phyloP scores from a whole-genome alignment of 306 rosid genomes.

The Citrullus mucosospermus region DNA sequence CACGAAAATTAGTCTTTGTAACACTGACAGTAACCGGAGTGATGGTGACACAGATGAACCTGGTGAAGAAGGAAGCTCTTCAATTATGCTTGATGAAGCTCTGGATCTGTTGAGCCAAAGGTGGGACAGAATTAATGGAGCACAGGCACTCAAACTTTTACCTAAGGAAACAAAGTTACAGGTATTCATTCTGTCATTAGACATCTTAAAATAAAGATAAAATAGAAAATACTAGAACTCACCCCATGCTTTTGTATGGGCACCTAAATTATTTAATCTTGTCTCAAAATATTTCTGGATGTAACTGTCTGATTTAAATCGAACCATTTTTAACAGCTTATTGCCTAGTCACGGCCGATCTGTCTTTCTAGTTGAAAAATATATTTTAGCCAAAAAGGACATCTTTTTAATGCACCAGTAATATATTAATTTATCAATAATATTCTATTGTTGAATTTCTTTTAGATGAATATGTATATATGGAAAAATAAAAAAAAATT shows the following conservation, averaged over 20 bases:
- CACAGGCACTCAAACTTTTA: constrained; percentile 87
- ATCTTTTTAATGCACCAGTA: not conserved
- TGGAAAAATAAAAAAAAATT: too few relatives aligned
- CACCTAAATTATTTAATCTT: not conserved
- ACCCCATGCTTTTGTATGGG: not conserved
- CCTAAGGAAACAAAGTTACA: constrained; percentile 88
- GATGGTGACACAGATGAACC: constrained; percentile 78
- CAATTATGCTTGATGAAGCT: constrained; percentile 80
- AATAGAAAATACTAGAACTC: not conserved
- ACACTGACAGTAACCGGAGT: constrained; percentile 78
- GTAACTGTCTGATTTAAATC: not conserved
- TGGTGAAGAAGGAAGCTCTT: constrained; percentile 46
- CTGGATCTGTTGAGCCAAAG: constrained; percentile 81
- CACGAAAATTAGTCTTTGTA: constrained; percentile 41
- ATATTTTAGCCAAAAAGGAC: not conserved
- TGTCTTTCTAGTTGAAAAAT: not conserved
- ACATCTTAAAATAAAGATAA: not conserved
- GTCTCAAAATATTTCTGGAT: not conserved
- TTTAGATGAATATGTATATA: too few relatives aligned
- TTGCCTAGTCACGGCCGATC: not conserved
- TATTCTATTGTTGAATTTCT: too few relatives aligned
- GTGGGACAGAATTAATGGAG: constrained; percentile 94
- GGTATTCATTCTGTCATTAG: constrained; percentile 36
- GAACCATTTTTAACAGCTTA: not conserved
- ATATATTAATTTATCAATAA: not conserved